Conservation (phyloP, 2,329 filamentous ascomycete genomes). For the Apiospora hydei region DNA sequence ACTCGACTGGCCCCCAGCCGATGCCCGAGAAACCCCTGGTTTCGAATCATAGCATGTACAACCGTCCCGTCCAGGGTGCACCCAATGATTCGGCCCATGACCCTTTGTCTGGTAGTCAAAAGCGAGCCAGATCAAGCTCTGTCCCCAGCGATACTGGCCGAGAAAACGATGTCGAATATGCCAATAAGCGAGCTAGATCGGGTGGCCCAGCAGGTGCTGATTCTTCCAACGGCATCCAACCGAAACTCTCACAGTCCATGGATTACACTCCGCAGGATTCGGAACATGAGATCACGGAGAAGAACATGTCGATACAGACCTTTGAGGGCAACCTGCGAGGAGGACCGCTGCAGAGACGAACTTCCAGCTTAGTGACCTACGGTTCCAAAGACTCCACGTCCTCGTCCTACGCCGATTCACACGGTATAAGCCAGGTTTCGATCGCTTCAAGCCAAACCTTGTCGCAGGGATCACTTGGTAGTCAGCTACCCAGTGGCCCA, state of each 20-base stretch:
- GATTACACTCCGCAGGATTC: slow-evolving; percentile 14
- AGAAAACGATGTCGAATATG: slow-evolving; percentile 24
- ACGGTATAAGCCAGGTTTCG: not conserved
- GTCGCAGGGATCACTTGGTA: not conserved
- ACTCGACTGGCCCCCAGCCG: not conserved
- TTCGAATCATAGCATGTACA: slow-evolving; percentile 16
- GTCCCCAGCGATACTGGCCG: not conserved
- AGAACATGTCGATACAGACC: slow-evolving; percentile 19
- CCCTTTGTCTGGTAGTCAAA: not conserved
- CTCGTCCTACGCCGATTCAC: not conserved
- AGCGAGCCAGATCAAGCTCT: not conserved
- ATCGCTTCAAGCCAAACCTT: slow-evolving; percentile 13
- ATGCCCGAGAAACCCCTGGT: not conserved
- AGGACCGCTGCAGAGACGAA: not conserved
- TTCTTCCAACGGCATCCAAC: slow-evolving; percentile 30
- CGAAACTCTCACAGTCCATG: slow-evolving; percentile 33
- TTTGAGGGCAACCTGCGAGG: slow-evolving; percentile 10
- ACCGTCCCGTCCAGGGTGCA: slow-evolving; percentile 2
- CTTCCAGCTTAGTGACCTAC: slow-evolving; percentile 18
- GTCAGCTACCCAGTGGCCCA: not conserved
- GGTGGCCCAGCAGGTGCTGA: not conserved
- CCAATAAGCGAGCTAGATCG: slow-evolving; percentile 14
- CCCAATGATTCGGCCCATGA: not conserved
- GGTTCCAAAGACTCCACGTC: not conserved
- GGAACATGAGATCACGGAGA: slow-evolving; percentile 19